Evolutionary conservation across 441 rosid genomes (phyloP), one percentile per base, ranked within the genome.

Genomic region (Bocquillonia castaneifolia): DNA sequence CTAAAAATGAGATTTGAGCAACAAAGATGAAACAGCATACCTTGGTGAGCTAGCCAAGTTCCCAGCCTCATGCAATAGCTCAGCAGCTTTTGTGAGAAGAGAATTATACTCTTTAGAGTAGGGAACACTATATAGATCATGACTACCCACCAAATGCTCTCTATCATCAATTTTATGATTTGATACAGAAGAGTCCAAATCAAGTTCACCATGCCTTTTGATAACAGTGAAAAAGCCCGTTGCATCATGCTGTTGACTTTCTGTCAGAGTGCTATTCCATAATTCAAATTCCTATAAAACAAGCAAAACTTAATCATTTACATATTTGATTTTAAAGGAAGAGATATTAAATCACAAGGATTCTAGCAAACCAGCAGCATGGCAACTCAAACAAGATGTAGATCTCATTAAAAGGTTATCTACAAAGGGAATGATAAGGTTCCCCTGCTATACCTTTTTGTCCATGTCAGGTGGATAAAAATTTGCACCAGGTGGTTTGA

Each of bases 381-480:
- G 25, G 15, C 22, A 36, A 34, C 58, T 26, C 23, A 5, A 8
- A 18, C 22, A 17, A 23, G 15, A 47, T 15, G 26, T 14, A 1
- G 63, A 59, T 44, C 22, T 10, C n/a, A 29, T 67, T 42, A 34
- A 47, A 23, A 26, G 2, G 1, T 40, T 36, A 13, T 18, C 20
- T 39, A 42, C 13, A 26, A 53, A 37, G 32, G 18, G 52, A 26
- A 37, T 15, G 17, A 57, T 67, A 28, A 70, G 20, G 7, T 32
- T 64, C 18, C 29, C 57, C n/a, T 7, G 4, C 39, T 13, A 86
- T 61, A 94, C 99, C 96, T 0, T 67, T 85, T 91, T 91, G 63
- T 91, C 92, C 99, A 94, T 88, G 76, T 94, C 99, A 13, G 96
- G 86, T 66, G 97, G 97, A 72, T 94, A 91, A 71, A 91, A 94